Percentiles rank a stretch among this genome's conserved stretches.
These are phyloP conservation scores for Paramecium sexaurelia DNA, from an alignment of 73 alveolate species.

Conservation along the genomic window DNA sequence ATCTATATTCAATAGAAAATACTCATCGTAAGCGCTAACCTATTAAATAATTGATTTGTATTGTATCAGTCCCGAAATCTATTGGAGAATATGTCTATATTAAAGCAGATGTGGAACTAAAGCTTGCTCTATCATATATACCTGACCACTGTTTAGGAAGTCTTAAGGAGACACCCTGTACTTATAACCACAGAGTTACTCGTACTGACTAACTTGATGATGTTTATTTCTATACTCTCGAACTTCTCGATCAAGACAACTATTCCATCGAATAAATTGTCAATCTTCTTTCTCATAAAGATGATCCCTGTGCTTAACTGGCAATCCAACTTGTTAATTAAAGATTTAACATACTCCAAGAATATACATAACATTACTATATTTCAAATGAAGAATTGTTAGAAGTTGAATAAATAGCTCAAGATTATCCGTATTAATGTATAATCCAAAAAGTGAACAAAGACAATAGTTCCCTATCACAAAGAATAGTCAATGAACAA, in stretches of 20 bases:
- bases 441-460: conserved; percentile 27
- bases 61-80: conserved; percentile 11
- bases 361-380: background rate
- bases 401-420: background rate
- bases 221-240: conserved; percentile 49
- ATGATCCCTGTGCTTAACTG: conserved; percentile 21
- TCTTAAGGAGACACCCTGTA: conserved; percentile 33
- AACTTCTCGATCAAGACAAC: conserved; percentile 21
- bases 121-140: conserved; percentile 29
- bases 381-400: conserved; percentile 24
- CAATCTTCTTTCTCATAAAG: background rate
- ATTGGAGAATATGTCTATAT: background rate
- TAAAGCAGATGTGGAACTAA: conserved; percentile 36
- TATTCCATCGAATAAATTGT: background rate
- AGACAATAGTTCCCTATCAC: background rate
- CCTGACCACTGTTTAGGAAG: conserved; percentile 16
- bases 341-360: background rate
- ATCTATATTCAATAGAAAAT: background rate
- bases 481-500: conserved; percentile 28
- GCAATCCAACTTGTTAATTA: background rate
- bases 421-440: conserved; percentile 25
- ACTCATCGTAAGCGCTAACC: background rate
- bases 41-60: conserved; percentile 5
- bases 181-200: conserved; percentile 40
- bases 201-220: conserved; percentile 40